Base-by-base conservation (phyloP, 1,284 basidiomycete genomes). In the Athelia psychrophila region DNA sequence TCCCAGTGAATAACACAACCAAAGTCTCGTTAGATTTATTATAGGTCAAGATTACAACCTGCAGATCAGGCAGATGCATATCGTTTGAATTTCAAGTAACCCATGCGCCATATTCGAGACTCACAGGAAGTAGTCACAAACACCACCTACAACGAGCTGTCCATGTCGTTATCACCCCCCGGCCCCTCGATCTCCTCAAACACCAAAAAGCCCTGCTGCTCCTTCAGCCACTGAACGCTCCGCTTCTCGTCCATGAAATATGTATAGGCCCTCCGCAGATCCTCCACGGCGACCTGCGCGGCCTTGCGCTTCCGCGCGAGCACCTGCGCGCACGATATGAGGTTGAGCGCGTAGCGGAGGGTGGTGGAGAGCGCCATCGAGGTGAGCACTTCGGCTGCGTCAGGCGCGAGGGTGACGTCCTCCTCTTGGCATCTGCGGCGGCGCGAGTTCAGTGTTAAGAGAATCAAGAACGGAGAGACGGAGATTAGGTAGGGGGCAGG, bases 241-340 rank as follows among this genome's bases (percentile, higher is more conserved):
- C 96, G 78, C 71, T 95, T 94, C 65, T 97, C 95, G 66, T 99
- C 95, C 76, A 95, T 87, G 73, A 98, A 99, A 66, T 93, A 94
- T 45, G 78, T 78, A 65, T 97, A 98, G 3, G 88, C 91, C 51
- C 88, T 77, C 36, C 88, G 77, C 46, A 98, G 78, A 67, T 97
- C 95, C 50, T 89, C 86, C 1, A 92, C 87, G 47, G 89, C 89
- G 10, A 97, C 92, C 24, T 77, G 64, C 63, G 84, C 75, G 16
- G 83, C 76, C 65, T 92, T 95, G 45, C 94, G 81, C 64, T 93
- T 88, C 57, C 81, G 79, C 2, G 95, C 89, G 2, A 95, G 76
- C 45, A 95, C 80, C 59, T 91, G 86, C 0, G 88, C 92, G 33
- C 92, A 94, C 2, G 94, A 93, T 58, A 98, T 97, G 45, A 97